Base-by-base conservation (phyloP, 139 green algal genomes). In the Dunaliella primolecta region DNA sequence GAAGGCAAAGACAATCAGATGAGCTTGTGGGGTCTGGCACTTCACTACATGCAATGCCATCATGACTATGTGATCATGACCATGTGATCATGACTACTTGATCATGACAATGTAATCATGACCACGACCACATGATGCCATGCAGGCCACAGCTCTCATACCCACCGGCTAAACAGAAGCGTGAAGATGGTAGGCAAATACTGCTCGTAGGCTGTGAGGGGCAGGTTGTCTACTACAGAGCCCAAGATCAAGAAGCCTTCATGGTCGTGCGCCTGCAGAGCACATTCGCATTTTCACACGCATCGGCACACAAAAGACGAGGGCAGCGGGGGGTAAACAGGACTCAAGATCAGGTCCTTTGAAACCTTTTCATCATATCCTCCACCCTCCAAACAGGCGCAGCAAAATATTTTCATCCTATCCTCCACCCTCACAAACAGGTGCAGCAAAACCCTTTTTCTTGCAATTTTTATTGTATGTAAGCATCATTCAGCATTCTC, bases 221-320 rank as follows among this genome's bases (percentile, higher is more conserved):
- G 88, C 35, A 98, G 82, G 36, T 91, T 82, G 85, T 94, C 87
- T 80, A 97, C 88, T 36, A 99, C 85, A 1, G 92, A 90, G 83
- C 95, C 92, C 30, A 99, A 85, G n/a, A 99, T 92, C 64, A 87
- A 85, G 81, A 99, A 98, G 80, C 94, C 97, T 81, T 99, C 91
- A 74, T 98, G 94, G 88, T 99, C 97, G 46, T 96, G 94, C 30
- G 91, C 87, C 70, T 95, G 95, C 38, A 75, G 1, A 24, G 29
- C 11, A 37, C 37, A 84, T n/a, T n/a, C 77, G 81, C 97, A 96
- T 33, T 32, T 31, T 38, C 24, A 55, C 29, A 84, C 3, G 2
- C 30, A 77, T 29, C 15, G 27, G n/a, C n/a, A 80, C 15, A 31
- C 23, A 35, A 31, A 80, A 25, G 23, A 31, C 75, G 31, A 27